A percentile compares a stretch with the other conserved stretches of the same genome.
phyloP scores from a whole-genome alignment of 345 rosid species.

The Salix brachista region DNA sequence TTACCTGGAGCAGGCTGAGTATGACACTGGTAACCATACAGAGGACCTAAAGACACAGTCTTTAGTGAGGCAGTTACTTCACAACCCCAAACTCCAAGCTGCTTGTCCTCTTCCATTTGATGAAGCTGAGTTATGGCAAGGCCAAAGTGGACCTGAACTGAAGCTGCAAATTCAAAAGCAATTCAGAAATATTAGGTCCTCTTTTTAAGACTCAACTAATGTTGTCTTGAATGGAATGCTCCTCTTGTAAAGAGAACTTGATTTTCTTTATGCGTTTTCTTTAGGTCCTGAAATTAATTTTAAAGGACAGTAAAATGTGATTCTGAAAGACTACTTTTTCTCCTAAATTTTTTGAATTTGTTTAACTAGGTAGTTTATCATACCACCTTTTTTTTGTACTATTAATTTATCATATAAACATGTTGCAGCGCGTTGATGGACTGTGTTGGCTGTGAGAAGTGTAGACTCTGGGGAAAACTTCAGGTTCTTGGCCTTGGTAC shows the following conservation, averaged over 20 bases:
- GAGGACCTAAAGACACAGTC: conserved; percentile 87
- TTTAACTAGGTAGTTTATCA: neutral
- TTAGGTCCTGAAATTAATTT: neutral
- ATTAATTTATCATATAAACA: neutral
- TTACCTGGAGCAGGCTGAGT: conserved; percentile 80
- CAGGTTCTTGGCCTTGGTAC: conserved; percentile 2
- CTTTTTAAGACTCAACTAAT: neutral
- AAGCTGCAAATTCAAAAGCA: conserved; percentile 76
- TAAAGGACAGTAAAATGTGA: neutral
- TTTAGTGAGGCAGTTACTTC: conserved; percentile 61
- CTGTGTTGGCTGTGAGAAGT: conserved; percentile 74
- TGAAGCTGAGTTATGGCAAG: conserved; percentile 96
- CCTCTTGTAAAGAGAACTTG: neutral
- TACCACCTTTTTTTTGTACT: neutral
- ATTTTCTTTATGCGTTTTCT: neutral
- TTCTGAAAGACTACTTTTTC: neutral
- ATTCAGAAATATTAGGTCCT: conserved; percentile 86
- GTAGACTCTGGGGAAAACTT: conserved; percentile 63
- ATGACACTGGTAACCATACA: conserved; percentile 65
- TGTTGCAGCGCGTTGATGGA: conserved; percentile 87
- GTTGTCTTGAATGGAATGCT: neutral
- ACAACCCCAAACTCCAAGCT: conserved; percentile 67
- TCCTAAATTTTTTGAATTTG: neutral
- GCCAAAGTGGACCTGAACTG: conserved; percentile 90
- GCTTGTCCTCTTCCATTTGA: conserved; percentile 97